Evolutionary conservation across 1,284 basidiomycete genomes (phyloP), one percentile per base, ranked within the genome.

Genomic region (Farysia itapuensis): DNA sequence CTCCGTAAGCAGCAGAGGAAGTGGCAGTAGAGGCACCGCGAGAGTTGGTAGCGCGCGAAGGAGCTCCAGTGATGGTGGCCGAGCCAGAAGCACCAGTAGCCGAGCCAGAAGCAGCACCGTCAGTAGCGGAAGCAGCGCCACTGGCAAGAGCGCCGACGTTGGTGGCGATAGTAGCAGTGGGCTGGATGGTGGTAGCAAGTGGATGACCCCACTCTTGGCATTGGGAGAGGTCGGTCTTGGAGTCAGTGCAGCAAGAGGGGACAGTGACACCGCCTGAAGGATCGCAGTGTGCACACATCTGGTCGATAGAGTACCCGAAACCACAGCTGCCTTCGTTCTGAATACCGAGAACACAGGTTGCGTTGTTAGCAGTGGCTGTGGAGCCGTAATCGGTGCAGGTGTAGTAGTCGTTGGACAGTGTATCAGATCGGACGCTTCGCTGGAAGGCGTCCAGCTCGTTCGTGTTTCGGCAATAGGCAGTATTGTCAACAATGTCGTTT

Each of bases 241-340:
- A 29, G 11, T 67, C 67, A 39, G 35, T 43, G 46, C 69, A 72
- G 59, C 69, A 72, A 13, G 67, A 28, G 21, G 60, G 48, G 29
- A 67, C 48, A 34, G 60, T 59, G 24, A 53, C 37, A 13, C 60
- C 64, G 32, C 61, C 61, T 12, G 64, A 28, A 28, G 65, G 61
- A 43, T 70, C 65, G 46, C 80, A 81, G 59, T 70, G 78, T 8
- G 45, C 57, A 48, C 80, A 81, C 13, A 80, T 60, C 49, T 79
- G 76, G 15, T 53, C 53, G 11, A 70, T 76, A 6, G 70, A 74
- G 36, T 48, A 67, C 2, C 77, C 79, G 41, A 68, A 81, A 9
- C 80, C 80, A 51, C 80, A 81, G 67, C 78, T 79, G 16, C 63
- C 67, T 53, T 81, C 80, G 56, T 80, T 80, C 29, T 43, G 49